A percentile compares a stretch with the other conserved stretches of the same genome.
phyloP scores from a whole-genome alignment of 1,139 yeast genomes.

The Arxiozyma heterogenica region DNA sequence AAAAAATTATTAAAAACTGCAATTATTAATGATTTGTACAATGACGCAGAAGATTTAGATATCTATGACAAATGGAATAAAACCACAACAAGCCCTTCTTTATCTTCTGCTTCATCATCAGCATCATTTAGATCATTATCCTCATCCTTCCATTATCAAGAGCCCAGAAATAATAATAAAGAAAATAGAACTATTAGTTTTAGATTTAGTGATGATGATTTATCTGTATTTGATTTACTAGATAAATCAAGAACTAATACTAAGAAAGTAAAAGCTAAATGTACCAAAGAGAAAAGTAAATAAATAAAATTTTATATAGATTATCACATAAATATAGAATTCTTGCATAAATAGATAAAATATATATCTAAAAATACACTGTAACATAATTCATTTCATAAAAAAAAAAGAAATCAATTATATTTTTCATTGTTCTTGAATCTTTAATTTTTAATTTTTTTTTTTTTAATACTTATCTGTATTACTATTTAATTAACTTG shows the following conservation, averaged over 20 bases:
- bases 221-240: conserved; percentile 27
- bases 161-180: background rate
- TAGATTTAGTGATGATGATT: conserved; percentile 23
- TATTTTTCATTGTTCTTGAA: too few relatives aligned
- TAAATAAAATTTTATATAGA: background rate
- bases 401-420: too few relatives aligned
- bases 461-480: background rate
- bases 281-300: background rate
- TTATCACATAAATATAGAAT: background rate
- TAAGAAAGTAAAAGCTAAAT: background rate
- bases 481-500: background rate
- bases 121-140: background rate
- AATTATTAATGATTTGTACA: conserved; percentile 23
- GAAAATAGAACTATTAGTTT: conserved; percentile 10
- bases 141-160: conserved; percentile 1
- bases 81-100: conserved; percentile 1
- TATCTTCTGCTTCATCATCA: conserved; percentile 4
- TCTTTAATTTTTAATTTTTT: too few relatives aligned
- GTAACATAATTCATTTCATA: background rate
- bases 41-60: conserved; percentile 19
- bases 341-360: background rate
- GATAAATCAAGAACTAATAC: conserved; percentile 7
- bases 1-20: conserved; percentile 24
- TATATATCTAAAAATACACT: background rate
- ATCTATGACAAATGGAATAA: conserved; percentile 4